Conservation (phyloP, 1,284 basidiomycete species). For the Ustilago xerochloae region DNA sequence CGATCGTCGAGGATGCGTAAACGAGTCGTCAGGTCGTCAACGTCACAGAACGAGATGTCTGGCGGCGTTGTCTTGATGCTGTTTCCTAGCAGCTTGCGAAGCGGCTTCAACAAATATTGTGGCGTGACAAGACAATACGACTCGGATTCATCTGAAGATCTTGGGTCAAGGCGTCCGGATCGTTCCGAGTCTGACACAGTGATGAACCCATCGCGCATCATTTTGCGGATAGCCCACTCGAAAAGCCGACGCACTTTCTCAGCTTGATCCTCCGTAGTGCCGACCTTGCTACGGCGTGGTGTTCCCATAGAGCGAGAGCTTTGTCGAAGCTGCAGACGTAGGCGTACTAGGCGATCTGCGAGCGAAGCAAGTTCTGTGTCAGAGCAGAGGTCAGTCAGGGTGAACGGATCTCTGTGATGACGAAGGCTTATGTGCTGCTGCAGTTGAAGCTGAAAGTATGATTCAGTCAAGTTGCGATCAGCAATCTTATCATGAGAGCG, state of each 20-base stretch:
- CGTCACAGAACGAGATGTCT: neutral
- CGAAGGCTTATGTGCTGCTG: constrained; percentile 32
- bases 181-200: constrained; percentile 10
- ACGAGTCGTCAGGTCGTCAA: constrained; percentile 18
- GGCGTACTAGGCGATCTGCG: constrained; percentile 27
- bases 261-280: constrained; percentile 14
- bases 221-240: constrained; percentile 41
- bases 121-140: constrained; percentile 30
- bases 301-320: constrained; percentile 1
- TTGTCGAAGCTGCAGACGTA: constrained; percentile 23
- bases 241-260: constrained; percentile 37
- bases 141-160: neutral
- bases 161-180: neutral
- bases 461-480: constrained; percentile 32
- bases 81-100: constrained; percentile 14
- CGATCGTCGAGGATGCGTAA: constrained; percentile 40
- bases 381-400: constrained; percentile 7
- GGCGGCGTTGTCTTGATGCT: neutral
- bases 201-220: constrained; percentile 51
- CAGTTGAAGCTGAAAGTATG: constrained; percentile 44
- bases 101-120: constrained; percentile 23
- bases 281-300: neutral
- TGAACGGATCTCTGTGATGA: constrained; percentile 7
- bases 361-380: constrained; percentile 12
- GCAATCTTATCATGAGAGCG: constrained; percentile 30